Evolutionary conservation across 495 filamentous ascomycete genomes (phyloP).

Genomic region (Friedmanniomyces endolithicus): DNA sequence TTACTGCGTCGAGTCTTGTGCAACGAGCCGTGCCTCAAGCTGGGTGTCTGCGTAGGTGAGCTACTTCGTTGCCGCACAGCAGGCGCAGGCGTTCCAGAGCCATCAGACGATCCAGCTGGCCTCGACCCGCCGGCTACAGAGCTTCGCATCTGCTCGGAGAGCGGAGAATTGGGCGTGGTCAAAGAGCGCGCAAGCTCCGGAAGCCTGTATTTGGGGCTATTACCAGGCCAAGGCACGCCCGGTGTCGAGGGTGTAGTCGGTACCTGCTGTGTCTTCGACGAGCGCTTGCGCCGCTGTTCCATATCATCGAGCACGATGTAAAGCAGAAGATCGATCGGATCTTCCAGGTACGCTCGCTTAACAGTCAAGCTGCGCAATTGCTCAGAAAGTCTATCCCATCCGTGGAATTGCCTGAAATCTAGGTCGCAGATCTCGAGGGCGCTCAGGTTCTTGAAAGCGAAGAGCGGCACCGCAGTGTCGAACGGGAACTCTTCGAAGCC

Average conservation of each 20-base stretch:
- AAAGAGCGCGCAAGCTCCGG: slow-evolving; percentile 44
- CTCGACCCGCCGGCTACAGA: slow-evolving; percentile 34
- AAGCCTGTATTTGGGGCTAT: slow-evolving; percentile 47
- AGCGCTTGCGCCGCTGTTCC: slow-evolving; percentile 75
- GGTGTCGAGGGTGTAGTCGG: slow-evolving; percentile 57
- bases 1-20: slow-evolving; percentile 33
- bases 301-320: slow-evolving; percentile 93
- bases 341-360: slow-evolving; percentile 75
- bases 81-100: slow-evolving; percentile 29
- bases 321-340: slow-evolving; percentile 77
- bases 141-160: slow-evolving; percentile 36
- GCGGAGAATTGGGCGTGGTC: slow-evolving; percentile 55
- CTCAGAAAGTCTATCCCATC: slow-evolving; percentile 88
- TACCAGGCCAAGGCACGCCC: slow-evolving; percentile 49
- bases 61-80: slow-evolving; percentile 47
- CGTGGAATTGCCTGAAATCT: slow-evolving; percentile 92
- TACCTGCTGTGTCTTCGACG: slow-evolving; percentile 67
- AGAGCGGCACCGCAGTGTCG: slow-evolving; percentile 89
- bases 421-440: slow-evolving; percentile 87
- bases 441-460: slow-evolving; percentile 91
- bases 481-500: slow-evolving; percentile 98
- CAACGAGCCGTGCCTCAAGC: slow-evolving; percentile 57
- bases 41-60: slow-evolving; percentile 64
- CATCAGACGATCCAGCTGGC: slow-evolving; percentile 35
- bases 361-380: slow-evolving; percentile 82